phyloP scores from a whole-genome alignment of 2,329 filamentous ascomycete genomes.

The Stemphylium vesicarium region DNA sequence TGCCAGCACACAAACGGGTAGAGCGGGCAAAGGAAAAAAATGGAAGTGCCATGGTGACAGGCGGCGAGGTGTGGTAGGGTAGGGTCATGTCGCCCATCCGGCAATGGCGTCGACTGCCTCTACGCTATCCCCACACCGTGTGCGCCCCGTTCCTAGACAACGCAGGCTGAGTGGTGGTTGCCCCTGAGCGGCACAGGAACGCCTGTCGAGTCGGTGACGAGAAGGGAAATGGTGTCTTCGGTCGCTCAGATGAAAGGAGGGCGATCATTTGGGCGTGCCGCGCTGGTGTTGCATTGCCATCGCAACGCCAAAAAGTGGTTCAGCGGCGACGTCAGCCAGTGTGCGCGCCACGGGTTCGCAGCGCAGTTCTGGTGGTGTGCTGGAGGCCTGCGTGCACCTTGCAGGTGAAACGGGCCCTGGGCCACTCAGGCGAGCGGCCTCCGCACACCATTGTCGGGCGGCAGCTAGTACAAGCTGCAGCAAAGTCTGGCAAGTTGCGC shows the following conservation, averaged over 20 bases:
- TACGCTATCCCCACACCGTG: slow-evolving; percentile 12
- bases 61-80: background rate
- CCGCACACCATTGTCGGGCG: background rate
- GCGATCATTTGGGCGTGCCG: slow-evolving; percentile 19
- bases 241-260: slow-evolving; percentile 30
- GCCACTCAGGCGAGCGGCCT: slow-evolving; percentile 5
- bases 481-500: background rate
- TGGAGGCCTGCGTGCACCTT: background rate
- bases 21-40: slow-evolving; percentile 14
- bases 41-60: background rate
- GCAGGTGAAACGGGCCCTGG: slow-evolving; percentile 3
- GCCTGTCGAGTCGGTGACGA: slow-evolving; percentile 7
- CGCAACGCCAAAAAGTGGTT: slow-evolving; percentile 2
- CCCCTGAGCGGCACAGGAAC: slow-evolving; percentile 21
- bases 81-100: slow-evolving; percentile 11
- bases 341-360: background rate
- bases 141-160: background rate
- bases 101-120: slow-evolving; percentile 16
- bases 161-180: slow-evolving; percentile 13
- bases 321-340: background rate
- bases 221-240: slow-evolving; percentile 5
- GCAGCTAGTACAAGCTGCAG: slow-evolving; percentile 10
- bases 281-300: slow-evolving; percentile 18
- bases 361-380: background rate
- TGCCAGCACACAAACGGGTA: slow-evolving; percentile 9